Percentiles rank a stretch among this genome's conserved stretches.
These are phyloP conservation scores for Leishmania guyanensis DNA, from an alignment of 208 protist genomes.

Conservation along the genomic window DNA sequence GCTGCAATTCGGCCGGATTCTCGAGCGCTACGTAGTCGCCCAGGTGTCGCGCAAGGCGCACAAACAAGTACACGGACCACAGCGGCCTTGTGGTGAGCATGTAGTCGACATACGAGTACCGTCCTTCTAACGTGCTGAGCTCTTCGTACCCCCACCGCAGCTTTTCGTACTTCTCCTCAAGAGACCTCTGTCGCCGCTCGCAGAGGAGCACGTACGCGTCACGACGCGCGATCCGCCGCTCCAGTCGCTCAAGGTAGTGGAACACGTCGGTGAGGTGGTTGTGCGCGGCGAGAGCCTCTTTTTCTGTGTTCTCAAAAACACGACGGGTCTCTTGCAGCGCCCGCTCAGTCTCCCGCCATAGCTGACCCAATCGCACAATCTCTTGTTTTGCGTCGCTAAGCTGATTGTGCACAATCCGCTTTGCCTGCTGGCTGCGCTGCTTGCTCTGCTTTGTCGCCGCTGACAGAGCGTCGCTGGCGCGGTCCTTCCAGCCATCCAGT, in stretches of 20 bases:
- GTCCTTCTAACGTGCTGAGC: conserved; percentile 62
- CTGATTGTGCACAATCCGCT: conserved; percentile 35
- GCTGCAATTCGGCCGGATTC: conserved; percentile 21
- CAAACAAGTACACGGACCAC: conserved; percentile 78
- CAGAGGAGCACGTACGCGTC: conserved; percentile 61
- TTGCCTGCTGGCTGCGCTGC: conserved; percentile 23
- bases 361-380: conserved; percentile 53
- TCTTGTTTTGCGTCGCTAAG: conserved; percentile 63
- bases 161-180: conserved; percentile 91
- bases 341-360: conserved; percentile 89
- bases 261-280: conserved; percentile 84
- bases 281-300: conserved; percentile 71
- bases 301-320: conserved; percentile 78
- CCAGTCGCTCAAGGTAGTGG: conserved; percentile 80
- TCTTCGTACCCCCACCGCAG: conserved; percentile 85
- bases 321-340: conserved; percentile 78
- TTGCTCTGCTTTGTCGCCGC: conserved; percentile 38
- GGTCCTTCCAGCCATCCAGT: conserved; percentile 75
- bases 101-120: conserved; percentile 77
- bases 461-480: conserved; percentile 32
- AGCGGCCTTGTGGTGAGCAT: conserved; percentile 57
- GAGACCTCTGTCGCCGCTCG: conserved; percentile 48
- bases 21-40: conserved; percentile 40
- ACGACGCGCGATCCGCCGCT: conserved; percentile 77
- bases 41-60: conserved; percentile 57